Base-by-base conservation (phyloP, 208 protist species). In the Crithidia thermophila region DNA sequence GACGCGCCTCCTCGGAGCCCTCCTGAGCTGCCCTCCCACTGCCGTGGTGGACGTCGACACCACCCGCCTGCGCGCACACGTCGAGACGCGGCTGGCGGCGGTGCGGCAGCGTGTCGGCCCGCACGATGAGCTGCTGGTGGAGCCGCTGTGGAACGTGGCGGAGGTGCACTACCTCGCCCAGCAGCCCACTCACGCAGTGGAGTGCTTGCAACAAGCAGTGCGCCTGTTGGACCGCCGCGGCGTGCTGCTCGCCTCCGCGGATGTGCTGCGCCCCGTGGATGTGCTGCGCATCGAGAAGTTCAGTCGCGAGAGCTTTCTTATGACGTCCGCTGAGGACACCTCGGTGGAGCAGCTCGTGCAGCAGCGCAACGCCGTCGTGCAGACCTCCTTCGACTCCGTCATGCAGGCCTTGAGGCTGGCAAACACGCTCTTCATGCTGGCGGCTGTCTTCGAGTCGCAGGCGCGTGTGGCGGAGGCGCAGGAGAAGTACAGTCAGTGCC, bases 171-270 rank as follows among this genome's bases (percentile, higher is more conserved):
- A 83, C 81, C 36, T 85, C 20, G 45, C 79, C 21, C 55, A 74
- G 18, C 51, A 86, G 42, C 43, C 69, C 18, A 63, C 69, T 10
- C 59, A 45, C 23, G 76, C 82, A 3, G 46, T 79, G 34, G 47
- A 55, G 49, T 82, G 53, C 43, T 55, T 86, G 5, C 72, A 82
- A 53, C 57, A 77, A 20, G 79, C 82, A 2, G 27, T 77, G 34
- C 79, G 72, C 16, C 51, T 88, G 46, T 64, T 77, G 39, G 85
- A 91, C 66, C 77, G 62, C 14, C 83, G 85, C 45, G 83, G 83
- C 8, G 27, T 75, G n/a, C 72, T 91, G 47, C 73, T 81, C 23
- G 69, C 88, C 27, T 75, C 71, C 10, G 51, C 46, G 5, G 51
- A 69, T 36, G 49, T 86, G 27, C 71, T 91, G 53, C 71, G 72